Conservation (phyloP, 768 basidiomycete genomes). For the Jaapia argillacea region DNA sequence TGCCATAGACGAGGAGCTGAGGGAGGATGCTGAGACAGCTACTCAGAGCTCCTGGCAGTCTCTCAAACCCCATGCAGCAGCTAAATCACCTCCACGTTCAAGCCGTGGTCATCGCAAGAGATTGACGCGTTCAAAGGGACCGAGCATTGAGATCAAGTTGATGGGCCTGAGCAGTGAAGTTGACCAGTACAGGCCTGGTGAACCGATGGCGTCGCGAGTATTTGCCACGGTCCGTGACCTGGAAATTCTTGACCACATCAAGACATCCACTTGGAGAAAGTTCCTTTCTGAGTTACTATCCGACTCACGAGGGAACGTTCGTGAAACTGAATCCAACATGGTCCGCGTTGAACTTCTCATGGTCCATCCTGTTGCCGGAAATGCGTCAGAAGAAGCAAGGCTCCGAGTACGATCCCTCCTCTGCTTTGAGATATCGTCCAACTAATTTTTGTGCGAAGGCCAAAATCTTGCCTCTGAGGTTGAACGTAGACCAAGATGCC, state of each 20-base stretch:
- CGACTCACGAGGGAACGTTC: constrained; percentile 78
- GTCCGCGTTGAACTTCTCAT: constrained; percentile 73
- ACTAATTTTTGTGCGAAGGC: constrained; percentile 45
- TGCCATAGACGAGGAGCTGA: constrained; percentile 87
- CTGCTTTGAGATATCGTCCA: no score
- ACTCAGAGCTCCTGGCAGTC: constrained; percentile 91
- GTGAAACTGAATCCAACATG: constrained; percentile 92
- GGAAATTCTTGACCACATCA: constrained; percentile 95
- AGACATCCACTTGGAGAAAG: constrained; percentile 97
- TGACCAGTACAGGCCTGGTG: constrained; percentile 50
- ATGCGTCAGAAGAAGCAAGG: constrained; percentile 65
- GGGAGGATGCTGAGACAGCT: constrained; percentile 61
- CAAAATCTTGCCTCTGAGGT: constrained; percentile 79
- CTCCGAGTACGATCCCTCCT: constrained; percentile 44
- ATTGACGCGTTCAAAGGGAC: constrained; percentile 62
- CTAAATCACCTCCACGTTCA: constrained; percentile 12
- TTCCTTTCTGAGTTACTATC: constrained; percentile 82
- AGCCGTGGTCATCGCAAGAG: constrained; percentile 27
- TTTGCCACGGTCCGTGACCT: constrained; percentile 60
- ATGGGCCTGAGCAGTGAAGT: constrained; percentile 52
- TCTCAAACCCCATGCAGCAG: constrained; percentile 36
- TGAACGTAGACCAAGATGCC: constrained; percentile 98
- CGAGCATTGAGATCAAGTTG: constrained; percentile 81
- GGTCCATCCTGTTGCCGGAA: constrained; percentile 61
- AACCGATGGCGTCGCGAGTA: constrained; percentile 51